phyloP scores from a whole-genome alignment of 169 alveolate species.

The Plasmodium yoelii region DNA sequence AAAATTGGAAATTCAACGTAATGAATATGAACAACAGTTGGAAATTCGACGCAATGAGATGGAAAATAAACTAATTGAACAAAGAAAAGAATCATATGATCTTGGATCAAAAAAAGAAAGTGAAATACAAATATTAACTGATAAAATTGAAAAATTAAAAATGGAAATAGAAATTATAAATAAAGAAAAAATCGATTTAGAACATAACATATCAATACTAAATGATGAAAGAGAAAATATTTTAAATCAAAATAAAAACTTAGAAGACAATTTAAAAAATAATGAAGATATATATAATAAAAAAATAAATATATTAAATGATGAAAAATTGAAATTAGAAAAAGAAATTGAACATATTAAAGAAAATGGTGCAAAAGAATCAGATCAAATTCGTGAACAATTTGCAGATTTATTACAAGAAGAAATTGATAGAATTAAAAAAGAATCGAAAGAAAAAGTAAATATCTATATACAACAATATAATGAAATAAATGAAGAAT shows the following conservation, averaged over 20 bases:
- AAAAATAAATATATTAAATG: constrained; percentile 28
- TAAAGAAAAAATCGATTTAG: constrained; percentile 33
- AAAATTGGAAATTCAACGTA: background rate
- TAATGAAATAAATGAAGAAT: constrained; percentile 59
- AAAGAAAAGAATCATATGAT: constrained; percentile 7
- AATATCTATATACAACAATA: constrained; percentile 36
- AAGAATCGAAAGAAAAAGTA: constrained; percentile 52
- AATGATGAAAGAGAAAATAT: constrained; percentile 62
- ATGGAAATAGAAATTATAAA: constrained; percentile 19
- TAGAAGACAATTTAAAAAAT: constrained; percentile 67
- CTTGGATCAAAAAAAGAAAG: constrained; percentile 1
- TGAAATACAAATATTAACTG: constrained; percentile 20
- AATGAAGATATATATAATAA: constrained; percentile 41
- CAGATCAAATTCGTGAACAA: constrained; percentile 67
- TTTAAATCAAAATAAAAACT: constrained; percentile 11
- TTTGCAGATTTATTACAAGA: constrained; percentile 60
- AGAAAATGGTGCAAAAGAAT: constrained; percentile 30
- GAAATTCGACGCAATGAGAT: background rate
- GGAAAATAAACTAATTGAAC: constrained; percentile 3
- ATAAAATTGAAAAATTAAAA: constrained; percentile 20
- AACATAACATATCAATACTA: constrained; percentile 31
- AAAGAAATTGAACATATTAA: constrained; percentile 25
- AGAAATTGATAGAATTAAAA: constrained; percentile 62
- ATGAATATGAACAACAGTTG: constrained; percentile 16
- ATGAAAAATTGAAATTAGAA: constrained; percentile 39